These are phyloP conservation scores for Candolleomyces efflorescens DNA, from an alignment of 768 basidiomycete species.

Conservation along the genomic window DNA sequence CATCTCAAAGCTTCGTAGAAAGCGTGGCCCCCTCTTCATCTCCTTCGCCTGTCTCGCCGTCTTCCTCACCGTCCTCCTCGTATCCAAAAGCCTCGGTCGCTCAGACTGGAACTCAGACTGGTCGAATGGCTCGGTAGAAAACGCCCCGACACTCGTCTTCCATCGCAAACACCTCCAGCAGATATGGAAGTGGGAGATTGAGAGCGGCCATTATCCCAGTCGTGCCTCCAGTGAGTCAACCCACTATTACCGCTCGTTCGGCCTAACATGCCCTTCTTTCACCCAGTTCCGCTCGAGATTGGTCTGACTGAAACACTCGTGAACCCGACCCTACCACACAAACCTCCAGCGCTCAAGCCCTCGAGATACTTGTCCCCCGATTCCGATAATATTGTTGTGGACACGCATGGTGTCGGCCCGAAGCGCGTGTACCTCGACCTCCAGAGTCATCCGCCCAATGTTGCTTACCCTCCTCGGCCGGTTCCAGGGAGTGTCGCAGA, in stretches of 20 bases:
- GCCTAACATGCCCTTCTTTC: not conserved
- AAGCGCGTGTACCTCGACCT: constrained; percentile 74
- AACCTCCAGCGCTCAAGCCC: constrained; percentile 41
- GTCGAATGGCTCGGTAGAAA: constrained; percentile 25
- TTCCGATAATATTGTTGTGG: constrained; percentile 35
- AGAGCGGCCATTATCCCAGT: constrained; percentile 87
- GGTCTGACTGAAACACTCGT: constrained; percentile 48
- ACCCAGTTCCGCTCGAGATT: constrained; percentile 59
- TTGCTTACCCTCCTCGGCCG: constrained; percentile 84
- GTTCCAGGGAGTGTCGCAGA: constrained; percentile 80
- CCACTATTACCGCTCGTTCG: not conserved
- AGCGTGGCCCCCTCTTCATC: constrained; percentile 52
- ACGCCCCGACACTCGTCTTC: constrained; percentile 68
- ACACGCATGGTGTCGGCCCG: constrained; percentile 66
- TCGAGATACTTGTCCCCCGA: constrained; percentile 46
- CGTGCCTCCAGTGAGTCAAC: constrained; percentile 52
- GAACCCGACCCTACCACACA: constrained; percentile 65
- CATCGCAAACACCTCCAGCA: constrained; percentile 66
- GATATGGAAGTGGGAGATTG: constrained; percentile 93
- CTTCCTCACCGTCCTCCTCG: constrained; percentile 44
- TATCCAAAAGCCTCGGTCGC: constrained; percentile 36
- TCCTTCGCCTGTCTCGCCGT: constrained; percentile 47
- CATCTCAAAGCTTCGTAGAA: constrained; percentile 45
- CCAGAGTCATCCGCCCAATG: constrained; percentile 50
- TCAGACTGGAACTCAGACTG: constrained; percentile 41